Evolutionary conservation across 192 early-diverging fungal species (phyloP).

Genomic region (Obelidium mucronatum): DNA sequence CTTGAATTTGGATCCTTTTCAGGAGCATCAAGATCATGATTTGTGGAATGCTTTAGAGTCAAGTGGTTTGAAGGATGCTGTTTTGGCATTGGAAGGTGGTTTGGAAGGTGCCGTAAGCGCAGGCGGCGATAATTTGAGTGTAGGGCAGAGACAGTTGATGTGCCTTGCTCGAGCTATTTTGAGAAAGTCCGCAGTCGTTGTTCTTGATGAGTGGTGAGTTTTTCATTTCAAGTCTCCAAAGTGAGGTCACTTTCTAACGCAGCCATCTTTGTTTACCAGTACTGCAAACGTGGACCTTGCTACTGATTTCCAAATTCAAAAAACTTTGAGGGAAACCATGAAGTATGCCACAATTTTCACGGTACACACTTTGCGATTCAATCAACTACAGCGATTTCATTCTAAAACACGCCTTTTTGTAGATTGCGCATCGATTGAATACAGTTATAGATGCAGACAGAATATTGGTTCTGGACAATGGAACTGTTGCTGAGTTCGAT

Average conservation of each 20-base stretch:
- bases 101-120: conserved; percentile 29
- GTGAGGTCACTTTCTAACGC: no score
- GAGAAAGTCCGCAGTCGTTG: conserved; percentile 30
- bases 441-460: conserved; percentile 61
- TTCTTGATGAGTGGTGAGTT: conserved; percentile 47
- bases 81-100: conserved; percentile 53
- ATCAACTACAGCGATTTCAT: neutral
- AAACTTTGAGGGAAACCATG: conserved; percentile 9
- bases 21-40: conserved; percentile 42
- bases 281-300: conserved; percentile 59
- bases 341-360: neutral
- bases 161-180: conserved; percentile 62
- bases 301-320: conserved; percentile 41
- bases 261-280: neutral
- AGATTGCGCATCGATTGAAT: conserved; percentile 53
- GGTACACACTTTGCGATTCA: neutral
- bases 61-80: conserved; percentile 37
- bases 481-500: conserved; percentile 76
- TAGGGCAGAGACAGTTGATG: conserved; percentile 53
- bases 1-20: conserved; percentile 15
- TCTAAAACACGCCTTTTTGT: neutral
- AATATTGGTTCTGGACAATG: conserved; percentile 78
- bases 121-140: conserved; percentile 37
- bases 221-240: neutral
- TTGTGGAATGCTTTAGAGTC: conserved; percentile 74